Base-by-base conservation (phyloP, 345 rosid genomes). In the Microcos paniculata region DNA sequence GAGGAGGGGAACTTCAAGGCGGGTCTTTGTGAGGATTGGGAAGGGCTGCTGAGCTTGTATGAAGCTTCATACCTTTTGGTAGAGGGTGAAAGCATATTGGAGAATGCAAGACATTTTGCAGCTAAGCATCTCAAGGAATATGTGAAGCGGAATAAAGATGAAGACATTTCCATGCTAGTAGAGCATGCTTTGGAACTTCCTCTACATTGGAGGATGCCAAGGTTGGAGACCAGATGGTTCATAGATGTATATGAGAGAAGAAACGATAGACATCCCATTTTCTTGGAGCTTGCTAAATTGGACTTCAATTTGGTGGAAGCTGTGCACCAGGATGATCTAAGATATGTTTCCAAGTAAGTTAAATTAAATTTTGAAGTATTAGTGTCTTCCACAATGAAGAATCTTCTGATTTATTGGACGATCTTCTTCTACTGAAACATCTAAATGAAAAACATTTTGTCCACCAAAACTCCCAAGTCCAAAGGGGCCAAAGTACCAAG, bases 161-260 rank as follows among this genome's bases (percentile, higher is more conserved):
- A 2, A 6, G 59, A 77, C 51, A 19, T 80, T 38, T 43, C 64
- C 10, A 59, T n/a, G 40, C 66, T 84, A 31, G 87, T 77, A 45
- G 74, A 38, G 8, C 87, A 81, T 77, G 83, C 81, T 0, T 33
- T 81, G 62, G 85, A 80, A 28, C 78, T 75, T 38, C 87, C 89
- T 3, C 70, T 80, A 12, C 82, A 80, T 70, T 81, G 88, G 89
- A 84, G 92, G 67, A 63, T 80, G 76, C 70, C 30, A 7, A 87
- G 91, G 62, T 18, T 77, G 26, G 93, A 87, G 48, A 82, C 87
- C 30, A 83, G 83, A 62, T 87, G 90, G 89, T 87, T 85, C 82
- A 79, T 83, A 30, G 77, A 81, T 70, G 67, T 78, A 16, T 87
- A 83, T 33, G 70, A 52, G 45, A 70, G 9, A n/a, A 71, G 26